phyloP scores from a whole-genome alignment of 192 early-diverging fungal species.

The Coemansia sp. region DNA sequence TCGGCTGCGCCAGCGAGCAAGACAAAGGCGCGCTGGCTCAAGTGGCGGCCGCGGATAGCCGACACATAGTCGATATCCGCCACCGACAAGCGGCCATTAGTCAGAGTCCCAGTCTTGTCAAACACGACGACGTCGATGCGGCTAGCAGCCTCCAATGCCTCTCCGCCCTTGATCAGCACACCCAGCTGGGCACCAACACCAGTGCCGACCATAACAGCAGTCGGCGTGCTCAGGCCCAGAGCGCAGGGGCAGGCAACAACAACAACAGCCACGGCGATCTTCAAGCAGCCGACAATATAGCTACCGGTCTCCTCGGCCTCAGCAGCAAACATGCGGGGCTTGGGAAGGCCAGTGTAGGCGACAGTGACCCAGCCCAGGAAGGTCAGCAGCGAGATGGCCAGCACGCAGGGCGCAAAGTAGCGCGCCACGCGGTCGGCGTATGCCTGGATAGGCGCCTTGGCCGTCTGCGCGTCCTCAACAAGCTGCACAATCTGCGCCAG shows the following conservation, averaged over 20 bases:
- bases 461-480: slow-evolving; percentile 91
- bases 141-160: slow-evolving; percentile 79
- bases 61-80: slow-evolving; percentile 51
- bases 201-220: slow-evolving; percentile 98
- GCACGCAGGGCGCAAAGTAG: slow-evolving; percentile 89
- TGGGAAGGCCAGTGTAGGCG: slow-evolving; percentile 48
- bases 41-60: slow-evolving; percentile 10
- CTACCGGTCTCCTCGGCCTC: slow-evolving; percentile 59
- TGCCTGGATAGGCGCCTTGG: slow-evolving; percentile 95
- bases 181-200: slow-evolving; percentile 95
- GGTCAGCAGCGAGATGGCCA: slow-evolving; percentile 71
- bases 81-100: slow-evolving; percentile 72
- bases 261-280: slow-evolving; percentile 91
- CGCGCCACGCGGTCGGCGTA: slow-evolving; percentile 87
- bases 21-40: slow-evolving; percentile 60
- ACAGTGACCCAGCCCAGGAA: slow-evolving; percentile 80
- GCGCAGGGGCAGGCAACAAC: slow-evolving; percentile 98
- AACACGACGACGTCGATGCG: slow-evolving; percentile 87
- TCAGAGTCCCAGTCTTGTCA: slow-evolving; percentile 98
- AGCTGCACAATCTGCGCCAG: slow-evolving; percentile 90
- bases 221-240: slow-evolving; percentile 93
- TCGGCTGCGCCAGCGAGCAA: slow-evolving; percentile 80
- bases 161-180: slow-evolving; percentile 96
- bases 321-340: slow-evolving; percentile 52
- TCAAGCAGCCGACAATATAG: slow-evolving; percentile 81